These are phyloP conservation scores for Metschnikowia similis DNA, from an alignment of 805 yeast species.

Conservation along the genomic window DNA sequence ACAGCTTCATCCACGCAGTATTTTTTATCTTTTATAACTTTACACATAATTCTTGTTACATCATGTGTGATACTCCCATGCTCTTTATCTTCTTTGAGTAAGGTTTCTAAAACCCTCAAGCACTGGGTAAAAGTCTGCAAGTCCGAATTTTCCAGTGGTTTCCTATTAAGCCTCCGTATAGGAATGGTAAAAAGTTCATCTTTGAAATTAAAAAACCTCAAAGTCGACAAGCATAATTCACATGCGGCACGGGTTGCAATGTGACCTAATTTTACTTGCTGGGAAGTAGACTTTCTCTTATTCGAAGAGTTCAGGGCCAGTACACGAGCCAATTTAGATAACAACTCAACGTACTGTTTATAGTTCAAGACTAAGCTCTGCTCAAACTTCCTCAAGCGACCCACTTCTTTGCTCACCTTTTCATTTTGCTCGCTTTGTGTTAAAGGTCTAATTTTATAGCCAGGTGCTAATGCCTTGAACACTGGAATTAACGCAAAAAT, in stretches of 20 bases:
- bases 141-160: constrained; percentile 48
- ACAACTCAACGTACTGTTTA: constrained; percentile 56
- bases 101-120: constrained; percentile 59
- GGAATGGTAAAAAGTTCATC: constrained; percentile 67
- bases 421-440: constrained; percentile 78
- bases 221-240: constrained; percentile 57
- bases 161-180: constrained; percentile 62
- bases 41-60: constrained; percentile 60
- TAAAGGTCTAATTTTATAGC: constrained; percentile 79
- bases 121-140: constrained; percentile 52
- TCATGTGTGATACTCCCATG: constrained; percentile 80
- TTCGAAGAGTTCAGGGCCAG: constrained; percentile 36
- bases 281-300: constrained; percentile 26
- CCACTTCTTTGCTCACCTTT: constrained; percentile 79
- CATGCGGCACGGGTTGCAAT: constrained; percentile 75
- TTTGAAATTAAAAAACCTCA: constrained; percentile 77
- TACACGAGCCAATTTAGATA: constrained; percentile 42
- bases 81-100: constrained; percentile 71
- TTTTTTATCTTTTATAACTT: constrained; percentile 67
- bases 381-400: constrained; percentile 73
- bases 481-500: constrained; percentile 78
- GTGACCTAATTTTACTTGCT: constrained; percentile 44
- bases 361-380: constrained; percentile 70
- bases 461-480: constrained; percentile 81
- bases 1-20: constrained; percentile 83